Percentiles rank a stretch among this genome's conserved stretches.
Evolutionary conservation across 257 asterid genomes (phyloP).

Genomic region (Lycium barbarum): DNA sequence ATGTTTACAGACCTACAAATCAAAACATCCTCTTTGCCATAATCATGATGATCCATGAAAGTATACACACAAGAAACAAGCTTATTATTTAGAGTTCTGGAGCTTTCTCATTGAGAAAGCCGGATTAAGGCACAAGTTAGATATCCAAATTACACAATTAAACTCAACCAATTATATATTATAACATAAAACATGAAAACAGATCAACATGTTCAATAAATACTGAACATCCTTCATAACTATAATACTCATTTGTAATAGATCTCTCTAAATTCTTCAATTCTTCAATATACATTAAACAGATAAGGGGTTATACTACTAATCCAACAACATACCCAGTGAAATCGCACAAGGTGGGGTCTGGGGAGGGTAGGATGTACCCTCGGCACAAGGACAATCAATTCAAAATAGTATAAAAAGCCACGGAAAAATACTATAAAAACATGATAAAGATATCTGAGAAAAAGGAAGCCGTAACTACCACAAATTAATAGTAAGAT

Average conservation of each 20-base stretch:
- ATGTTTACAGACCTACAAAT: not conserved
- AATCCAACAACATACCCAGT: no score
- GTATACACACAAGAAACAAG: not conserved
- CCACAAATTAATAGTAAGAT: no score
- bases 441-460: no score
- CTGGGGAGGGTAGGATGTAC: no score
- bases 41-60: not conserved
- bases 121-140: not conserved
- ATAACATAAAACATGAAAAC: not conserved
- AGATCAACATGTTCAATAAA: not conserved
- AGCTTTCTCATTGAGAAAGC: not conserved
- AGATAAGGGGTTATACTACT: not conserved
- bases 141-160: not conserved
- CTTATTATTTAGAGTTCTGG: not conserved
- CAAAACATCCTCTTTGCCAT: not conserved
- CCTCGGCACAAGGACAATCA: no score
- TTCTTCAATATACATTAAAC: not conserved
- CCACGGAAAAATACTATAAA: no score
- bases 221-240: slow-evolving; percentile 1
- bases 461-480: no score
- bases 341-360: no score
- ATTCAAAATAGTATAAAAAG: no score
- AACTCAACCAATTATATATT: not conserved
- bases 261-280: not conserved
- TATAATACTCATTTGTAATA: not conserved